A percentile compares a stretch with the other conserved stretches of the same genome.
Conservation (phyloP, 2,329 filamentous ascomycete species). For the Fusarium annulatum region DNA sequence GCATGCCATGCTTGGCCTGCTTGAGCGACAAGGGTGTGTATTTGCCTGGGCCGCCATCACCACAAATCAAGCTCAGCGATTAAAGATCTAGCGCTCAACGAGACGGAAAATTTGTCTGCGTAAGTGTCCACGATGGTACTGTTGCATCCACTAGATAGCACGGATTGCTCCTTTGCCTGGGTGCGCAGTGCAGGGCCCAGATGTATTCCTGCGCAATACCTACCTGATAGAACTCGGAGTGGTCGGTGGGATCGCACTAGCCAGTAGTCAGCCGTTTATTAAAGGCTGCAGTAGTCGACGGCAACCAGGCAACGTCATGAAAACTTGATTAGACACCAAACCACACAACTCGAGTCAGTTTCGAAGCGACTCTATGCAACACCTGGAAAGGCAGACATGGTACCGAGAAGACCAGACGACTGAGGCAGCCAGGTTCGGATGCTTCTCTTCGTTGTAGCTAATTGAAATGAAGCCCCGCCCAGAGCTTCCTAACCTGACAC, state of each 20-base stretch:
- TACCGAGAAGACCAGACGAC: background rate
- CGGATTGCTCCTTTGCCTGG: constrained; percentile 28
- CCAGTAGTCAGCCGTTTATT: constrained; percentile 29
- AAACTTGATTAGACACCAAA: constrained; percentile 10
- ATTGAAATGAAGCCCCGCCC: constrained; percentile 11
- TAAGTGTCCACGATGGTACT: constrained; percentile 48
- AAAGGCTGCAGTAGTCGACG: constrained; percentile 15
- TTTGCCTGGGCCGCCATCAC: constrained; percentile 7
- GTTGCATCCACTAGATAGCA: constrained; percentile 44
- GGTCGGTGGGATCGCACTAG: constrained; percentile 35
- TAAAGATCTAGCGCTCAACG: constrained; percentile 24
- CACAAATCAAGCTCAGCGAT: constrained; percentile 8
- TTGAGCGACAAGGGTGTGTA: constrained; percentile 18
- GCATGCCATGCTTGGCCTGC: background rate
- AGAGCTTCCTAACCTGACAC: constrained; percentile 31
- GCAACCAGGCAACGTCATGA: constrained; percentile 19
- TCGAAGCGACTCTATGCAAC: background rate
- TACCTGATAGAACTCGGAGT: constrained; percentile 15
- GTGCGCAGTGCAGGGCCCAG: constrained; percentile 28
- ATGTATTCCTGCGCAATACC: constrained; percentile 28
- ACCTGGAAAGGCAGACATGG: background rate
- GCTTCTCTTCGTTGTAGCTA: constrained; percentile 24
- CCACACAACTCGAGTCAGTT: constrained; percentile 1
- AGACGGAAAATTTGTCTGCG: constrained; percentile 38
- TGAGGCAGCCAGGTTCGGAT: background rate